Evolutionary conservation across 805 yeast genomes (phyloP).

Genomic region (Cyberlindnera euphorbiae): DNA sequence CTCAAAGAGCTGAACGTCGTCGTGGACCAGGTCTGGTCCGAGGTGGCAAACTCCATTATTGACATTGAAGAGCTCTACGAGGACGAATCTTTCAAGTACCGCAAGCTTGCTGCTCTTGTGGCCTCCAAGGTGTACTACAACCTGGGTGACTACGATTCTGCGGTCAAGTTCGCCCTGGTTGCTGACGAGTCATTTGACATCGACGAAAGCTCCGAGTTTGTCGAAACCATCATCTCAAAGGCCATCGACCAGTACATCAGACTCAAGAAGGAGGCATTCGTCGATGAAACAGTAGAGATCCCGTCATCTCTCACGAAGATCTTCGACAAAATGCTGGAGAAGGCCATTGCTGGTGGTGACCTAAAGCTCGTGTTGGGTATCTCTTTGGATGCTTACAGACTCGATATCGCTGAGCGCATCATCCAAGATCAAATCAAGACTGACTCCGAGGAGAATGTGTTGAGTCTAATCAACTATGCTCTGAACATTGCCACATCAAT

Average conservation of each 20-base stretch:
- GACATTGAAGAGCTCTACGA: slow-evolving; percentile 91
- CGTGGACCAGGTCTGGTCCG: slow-evolving; percentile 95
- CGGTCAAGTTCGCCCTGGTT: slow-evolving; percentile 82
- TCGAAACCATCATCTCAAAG: slow-evolving; percentile 90
- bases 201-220: slow-evolving; percentile 73
- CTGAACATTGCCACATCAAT: slow-evolving; percentile 68
- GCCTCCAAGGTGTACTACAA: slow-evolving; percentile 90
- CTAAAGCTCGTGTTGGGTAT: slow-evolving; percentile 83
- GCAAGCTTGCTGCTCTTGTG: slow-evolving; percentile 83
- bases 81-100: slow-evolving; percentile 69
- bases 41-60: slow-evolving; percentile 83
- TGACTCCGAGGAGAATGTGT: slow-evolving; percentile 48
- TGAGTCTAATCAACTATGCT: slow-evolving; percentile 64
- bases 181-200: slow-evolving; percentile 80
- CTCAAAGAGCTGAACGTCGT: slow-evolving; percentile 71
- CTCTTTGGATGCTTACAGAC: slow-evolving; percentile 80
- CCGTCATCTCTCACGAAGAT: slow-evolving; percentile 62
- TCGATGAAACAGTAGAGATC: slow-evolving; percentile 33
- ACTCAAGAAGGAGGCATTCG: slow-evolving; percentile 49
- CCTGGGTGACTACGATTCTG: slow-evolving; percentile 87
- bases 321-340: slow-evolving; percentile 81
- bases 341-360: slow-evolving; percentile 71
- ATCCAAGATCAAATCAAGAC: slow-evolving; percentile 36
- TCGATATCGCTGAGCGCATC: slow-evolving; percentile 69
- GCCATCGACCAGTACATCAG: slow-evolving; percentile 81